A percentile compares a stretch with the other conserved stretches of the same genome.
Evolutionary conservation across 2,329 filamentous ascomycete species (phyloP).

Genomic region (Penicillium expansum): DNA sequence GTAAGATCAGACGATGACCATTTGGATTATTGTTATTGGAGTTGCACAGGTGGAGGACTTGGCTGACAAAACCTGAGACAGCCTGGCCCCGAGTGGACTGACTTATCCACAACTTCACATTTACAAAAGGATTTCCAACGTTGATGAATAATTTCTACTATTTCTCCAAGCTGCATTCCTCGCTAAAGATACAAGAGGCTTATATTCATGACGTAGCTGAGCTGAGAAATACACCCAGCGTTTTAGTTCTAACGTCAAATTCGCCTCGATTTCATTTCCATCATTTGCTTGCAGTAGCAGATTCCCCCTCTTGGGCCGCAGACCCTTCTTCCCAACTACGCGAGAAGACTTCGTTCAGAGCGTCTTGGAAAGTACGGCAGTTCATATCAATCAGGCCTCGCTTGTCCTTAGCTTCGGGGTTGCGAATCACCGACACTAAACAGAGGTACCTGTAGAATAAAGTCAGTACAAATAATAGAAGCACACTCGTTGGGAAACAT

Average conservation of each 20-base stretch:
- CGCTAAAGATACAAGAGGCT: conserved; percentile 3
- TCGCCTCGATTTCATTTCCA: conserved; percentile 5
- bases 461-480: conserved; percentile 7
- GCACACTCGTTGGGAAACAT: conserved; percentile 23
- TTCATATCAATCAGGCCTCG: conserved; percentile 67
- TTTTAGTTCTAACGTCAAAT: not conserved
- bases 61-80: conserved; percentile 2
- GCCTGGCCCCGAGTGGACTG: not conserved
- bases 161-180: not conserved
- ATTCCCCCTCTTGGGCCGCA: not conserved
- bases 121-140: not conserved
- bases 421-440: conserved; percentile 63
- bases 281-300: conserved; percentile 9
- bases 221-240: not conserved
- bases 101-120: not conserved
- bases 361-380: conserved; percentile 61
- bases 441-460: conserved; percentile 55
- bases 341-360: conserved; percentile 60
- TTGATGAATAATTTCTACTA: not conserved
- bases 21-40: not conserved
- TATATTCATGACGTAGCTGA: not conserved
- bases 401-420: conserved; percentile 62
- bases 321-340: conserved; percentile 46
- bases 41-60: not conserved
- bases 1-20: not conserved